A percentile compares a stretch with the other conserved stretches of the same genome.
phyloP scores from a whole-genome alignment of 179 eudicot genomes.

The Actinidia arguta region DNA sequence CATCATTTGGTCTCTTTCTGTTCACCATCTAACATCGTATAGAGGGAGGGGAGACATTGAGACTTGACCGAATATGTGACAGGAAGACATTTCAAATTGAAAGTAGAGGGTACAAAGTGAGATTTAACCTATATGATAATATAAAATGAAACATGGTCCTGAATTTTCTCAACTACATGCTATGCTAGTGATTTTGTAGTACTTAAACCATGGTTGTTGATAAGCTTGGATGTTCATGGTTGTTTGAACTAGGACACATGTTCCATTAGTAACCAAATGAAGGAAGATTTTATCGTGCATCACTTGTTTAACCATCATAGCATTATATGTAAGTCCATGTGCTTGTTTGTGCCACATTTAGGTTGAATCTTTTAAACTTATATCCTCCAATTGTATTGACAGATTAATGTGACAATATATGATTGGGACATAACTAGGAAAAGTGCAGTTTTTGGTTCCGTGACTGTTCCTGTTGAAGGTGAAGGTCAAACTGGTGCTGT shows the following conservation, averaged over 20 bases:
- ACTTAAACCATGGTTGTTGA: neutral
- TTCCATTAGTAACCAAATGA: neutral
- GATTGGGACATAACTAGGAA: constrained; percentile 98
- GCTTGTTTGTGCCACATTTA: neutral
- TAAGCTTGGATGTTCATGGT: neutral
- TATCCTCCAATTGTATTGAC: constrained; percentile 33
- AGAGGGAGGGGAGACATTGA: too few relatives aligned
- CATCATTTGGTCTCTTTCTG: too few relatives aligned
- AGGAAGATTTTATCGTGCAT: neutral
- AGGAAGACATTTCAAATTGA: too few relatives aligned
- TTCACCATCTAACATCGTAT: too few relatives aligned
- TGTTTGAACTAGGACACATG: neutral
- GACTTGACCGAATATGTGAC: too few relatives aligned
- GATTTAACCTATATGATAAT: neutral
- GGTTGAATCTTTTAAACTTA: constrained; percentile 16
- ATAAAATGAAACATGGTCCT: neutral
- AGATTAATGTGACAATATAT: constrained; percentile 88
- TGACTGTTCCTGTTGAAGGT: constrained; percentile 66
- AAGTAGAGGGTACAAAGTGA: too few relatives aligned
- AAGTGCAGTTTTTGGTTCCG: constrained; percentile 94
- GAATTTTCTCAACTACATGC: neutral
- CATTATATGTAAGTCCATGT: neutral
- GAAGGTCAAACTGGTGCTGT: constrained; percentile 83
- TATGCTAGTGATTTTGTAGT: neutral
- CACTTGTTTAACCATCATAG: neutral